Evolutionary conservation across 352 stramenopile species (phyloP), one percentile per base, ranked within the genome.

Genomic region (Aphanomyces invadans): DNA sequence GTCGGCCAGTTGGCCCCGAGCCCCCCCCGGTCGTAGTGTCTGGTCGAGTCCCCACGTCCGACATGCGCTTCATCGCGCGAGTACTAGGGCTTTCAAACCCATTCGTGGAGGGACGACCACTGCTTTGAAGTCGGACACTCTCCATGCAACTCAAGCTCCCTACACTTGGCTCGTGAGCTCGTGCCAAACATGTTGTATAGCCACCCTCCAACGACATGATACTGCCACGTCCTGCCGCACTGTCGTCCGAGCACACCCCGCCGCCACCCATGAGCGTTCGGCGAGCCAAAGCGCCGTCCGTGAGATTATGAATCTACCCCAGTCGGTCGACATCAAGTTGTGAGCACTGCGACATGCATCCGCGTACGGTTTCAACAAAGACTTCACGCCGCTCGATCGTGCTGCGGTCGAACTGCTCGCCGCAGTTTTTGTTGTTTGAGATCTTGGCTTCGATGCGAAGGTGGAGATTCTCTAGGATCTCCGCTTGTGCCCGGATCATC

Each of bases 401-500:
- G 42, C 79, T 85, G 69, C 89, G 90, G 70, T 93, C 84, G 56
- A 93, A 93, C 67, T 93, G 84, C 62, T 93, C 84, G 53, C 84
- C 84, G 33, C 88, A 90, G 71, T 93, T 91, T 68, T 93, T 93
- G 76, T 93, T 93, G 66, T 93, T 89, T 78, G 89, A 89, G 75
- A 93, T 87, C 77, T 93, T 93, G 49, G 80, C 87, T 64, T 83
- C 74, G 42, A 93, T 80, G 48, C 90, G 89, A 1, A 78, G 68
- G 29, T 85, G 76, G 42, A 93, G 70, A 69, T 90, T 91, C 36
- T 93, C 84, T 28, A 89, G 70, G 38, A 93, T 81, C 15, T 42
- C 70, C 0, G 26, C 51, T 44, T 93, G 84, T 25, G 76, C 62
- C 10, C 85, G 69, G n/a, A 93, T 45, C 81, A 93, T 93, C 28